Percentiles rank a stretch among this genome's conserved stretches.
Conservation (phyloP, 495 filamentous ascomycete species). For the Staphylotrichum longicolle region DNA sequence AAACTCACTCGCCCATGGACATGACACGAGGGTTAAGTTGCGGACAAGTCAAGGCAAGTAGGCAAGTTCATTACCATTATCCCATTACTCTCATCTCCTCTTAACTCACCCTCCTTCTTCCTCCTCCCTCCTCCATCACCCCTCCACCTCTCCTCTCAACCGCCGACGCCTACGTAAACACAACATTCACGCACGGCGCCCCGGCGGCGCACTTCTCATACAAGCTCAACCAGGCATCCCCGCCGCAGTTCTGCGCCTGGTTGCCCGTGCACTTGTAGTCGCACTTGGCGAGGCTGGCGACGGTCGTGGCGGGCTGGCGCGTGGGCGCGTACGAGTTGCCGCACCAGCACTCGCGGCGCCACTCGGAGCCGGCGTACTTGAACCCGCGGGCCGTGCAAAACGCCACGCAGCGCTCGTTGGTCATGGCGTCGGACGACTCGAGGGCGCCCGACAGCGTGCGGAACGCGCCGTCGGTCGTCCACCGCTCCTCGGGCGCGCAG, state of each 20-base stretch:
- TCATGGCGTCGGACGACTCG: constrained; percentile 49
- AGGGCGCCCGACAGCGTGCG: constrained; percentile 33
- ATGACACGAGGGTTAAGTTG: no score
- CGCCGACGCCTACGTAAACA: constrained; percentile 19
- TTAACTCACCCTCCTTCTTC: background rate
- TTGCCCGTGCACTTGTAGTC: constrained; percentile 42
- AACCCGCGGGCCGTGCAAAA: constrained; percentile 50
- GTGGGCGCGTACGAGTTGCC: constrained; percentile 43
- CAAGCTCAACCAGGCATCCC: constrained; percentile 35
- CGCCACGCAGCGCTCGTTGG: constrained; percentile 54
- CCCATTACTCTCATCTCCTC: no score
- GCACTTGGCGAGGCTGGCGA: constrained; percentile 36
- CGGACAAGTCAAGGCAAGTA: no score
- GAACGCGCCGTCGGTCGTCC: constrained; percentile 26
- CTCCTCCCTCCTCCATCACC: background rate
- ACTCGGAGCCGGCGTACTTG: constrained; percentile 61
- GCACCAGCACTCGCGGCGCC: constrained; percentile 65
- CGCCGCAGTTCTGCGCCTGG: constrained; percentile 43
- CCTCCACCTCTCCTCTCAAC: background rate
- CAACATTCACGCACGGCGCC: constrained; percentile 27
- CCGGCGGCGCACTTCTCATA: constrained; percentile 29
- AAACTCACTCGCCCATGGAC: no score
- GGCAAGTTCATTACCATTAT: no score
- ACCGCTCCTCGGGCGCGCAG: constrained; percentile 34
- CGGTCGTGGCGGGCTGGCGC: constrained; percentile 26